phyloP scores from a whole-genome alignment of 1,284 basidiomycete species.

The Puccinia novopanici region DNA sequence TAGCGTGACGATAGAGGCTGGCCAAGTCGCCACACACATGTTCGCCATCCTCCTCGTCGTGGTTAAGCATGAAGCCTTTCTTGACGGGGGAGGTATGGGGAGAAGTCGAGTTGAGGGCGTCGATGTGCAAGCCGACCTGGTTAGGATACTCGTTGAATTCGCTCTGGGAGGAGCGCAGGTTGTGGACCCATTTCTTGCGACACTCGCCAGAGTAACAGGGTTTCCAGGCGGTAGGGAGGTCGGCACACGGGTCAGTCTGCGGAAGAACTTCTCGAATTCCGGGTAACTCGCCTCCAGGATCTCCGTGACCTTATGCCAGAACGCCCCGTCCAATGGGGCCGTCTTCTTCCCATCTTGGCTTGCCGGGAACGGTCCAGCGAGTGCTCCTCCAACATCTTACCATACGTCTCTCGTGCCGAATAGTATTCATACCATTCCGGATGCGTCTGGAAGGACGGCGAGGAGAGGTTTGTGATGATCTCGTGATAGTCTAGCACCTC shows the following conservation, averaged over 20 bases:
- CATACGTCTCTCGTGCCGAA: constrained; percentile 64
- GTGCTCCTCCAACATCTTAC: constrained; percentile 50
- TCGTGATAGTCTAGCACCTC: constrained; percentile 64
- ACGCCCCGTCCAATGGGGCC: constrained; percentile 61
- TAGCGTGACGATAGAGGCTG: constrained; percentile 40
- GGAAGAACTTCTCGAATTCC: constrained; percentile 49
- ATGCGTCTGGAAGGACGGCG: constrained; percentile 54
- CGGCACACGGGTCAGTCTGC: constrained; percentile 29
- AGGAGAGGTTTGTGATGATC: constrained; percentile 59
- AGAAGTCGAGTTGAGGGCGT: not conserved
- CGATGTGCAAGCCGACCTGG: constrained; percentile 40
- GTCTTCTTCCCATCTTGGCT: constrained; percentile 30
- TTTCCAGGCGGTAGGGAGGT: constrained; percentile 29
- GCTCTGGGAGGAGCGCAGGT: constrained; percentile 39
- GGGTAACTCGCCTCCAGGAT: constrained; percentile 27
- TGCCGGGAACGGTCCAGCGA: constrained; percentile 20
- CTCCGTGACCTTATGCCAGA: constrained; percentile 70
- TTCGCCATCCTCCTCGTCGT: constrained; percentile 46
- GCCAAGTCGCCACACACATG: constrained; percentile 50
- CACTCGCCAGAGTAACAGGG: constrained; percentile 48
- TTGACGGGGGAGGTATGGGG: not conserved
- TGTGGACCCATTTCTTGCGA: constrained; percentile 50
- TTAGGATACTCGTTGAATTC: constrained; percentile 49
- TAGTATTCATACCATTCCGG: constrained; percentile 67
- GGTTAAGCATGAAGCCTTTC: constrained; percentile 1